Base-by-base conservation (phyloP, 2,329 filamentous ascomycete genomes). In the Juglanconis oblonga region DNA sequence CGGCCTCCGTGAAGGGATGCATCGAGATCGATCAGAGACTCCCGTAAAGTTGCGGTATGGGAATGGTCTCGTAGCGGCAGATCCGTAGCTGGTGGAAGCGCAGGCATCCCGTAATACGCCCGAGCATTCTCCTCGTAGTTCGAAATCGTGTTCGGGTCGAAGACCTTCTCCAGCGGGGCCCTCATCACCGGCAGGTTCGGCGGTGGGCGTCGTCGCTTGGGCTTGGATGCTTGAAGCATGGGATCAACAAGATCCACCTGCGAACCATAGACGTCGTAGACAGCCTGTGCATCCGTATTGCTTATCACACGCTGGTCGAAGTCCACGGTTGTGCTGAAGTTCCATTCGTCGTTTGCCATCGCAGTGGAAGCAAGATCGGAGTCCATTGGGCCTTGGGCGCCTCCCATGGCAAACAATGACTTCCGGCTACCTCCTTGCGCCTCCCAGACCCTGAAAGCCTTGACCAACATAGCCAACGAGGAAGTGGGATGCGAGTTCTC, bases 401-500 rank as follows among this genome's bases (percentile, higher is more conserved):
- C 86, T 29, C 82, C 82, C 3, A 79, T 73, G 5, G 80, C 80
- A 64, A 89, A 89, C 1, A 89, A 76, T 14, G 86, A 88, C 64
- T 83, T 84, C 50, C 90, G 83, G 65, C 84, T 85, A 33, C 90
- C 90, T 31, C 90, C 90, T 66, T 85, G 82, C 7, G 86, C 82
- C 71, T 93, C 90, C 90, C 90, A 94, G 24, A 87, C 70, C 69
- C 87, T 88, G 74, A 89, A 94, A 11, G 85, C 87, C 64, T 86
- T 84, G 9, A 94, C 87, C 1, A 94, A 78, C 61, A 85, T 79
- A 2, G 84, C 76, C 2, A 94, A 79, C 4, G 79, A 81, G 0
- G 81, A 81, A 0, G 87, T 86, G 0, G 90, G 90, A 67, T 90
- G 87, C 49, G 77, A 76, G 13, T 82, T 77, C 6, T 80, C 78